Percentiles rank a stretch among this genome's conserved stretches.
phyloP scores from a whole-genome alignment of 306 rosid species.

The Corylus heterophylla region DNA sequence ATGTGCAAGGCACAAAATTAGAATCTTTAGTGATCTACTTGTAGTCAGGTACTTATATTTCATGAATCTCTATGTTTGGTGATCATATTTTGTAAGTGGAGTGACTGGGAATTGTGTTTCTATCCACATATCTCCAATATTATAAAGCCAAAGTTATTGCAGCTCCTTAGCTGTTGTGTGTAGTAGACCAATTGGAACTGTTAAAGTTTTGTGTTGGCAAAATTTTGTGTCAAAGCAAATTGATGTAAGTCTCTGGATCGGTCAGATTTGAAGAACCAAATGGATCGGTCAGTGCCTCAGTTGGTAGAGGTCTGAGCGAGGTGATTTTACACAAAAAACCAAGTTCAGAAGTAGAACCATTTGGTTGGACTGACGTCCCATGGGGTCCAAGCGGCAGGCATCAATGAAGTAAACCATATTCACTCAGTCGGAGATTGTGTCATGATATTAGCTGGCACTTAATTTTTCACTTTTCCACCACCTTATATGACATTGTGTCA shows the following conservation, averaged over 20 bases:
- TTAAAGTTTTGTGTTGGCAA: too few species aligned
- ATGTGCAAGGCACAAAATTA: slow-evolving; percentile 1
- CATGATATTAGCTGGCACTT: background rate
- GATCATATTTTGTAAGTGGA: background rate
- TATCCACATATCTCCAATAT: background rate
- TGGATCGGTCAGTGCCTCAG: too few species aligned
- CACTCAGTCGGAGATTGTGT: too few species aligned
- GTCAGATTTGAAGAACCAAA: too few species aligned
- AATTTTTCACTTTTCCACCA: slow-evolving; percentile 3
- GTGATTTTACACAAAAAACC: too few species aligned
- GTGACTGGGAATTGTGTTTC: background rate
- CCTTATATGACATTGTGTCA: background rate
- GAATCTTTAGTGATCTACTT: background rate
- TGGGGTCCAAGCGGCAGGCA: too few species aligned
- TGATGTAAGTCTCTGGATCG: too few species aligned
- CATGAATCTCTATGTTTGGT: slow-evolving; percentile 5
- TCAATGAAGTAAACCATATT: too few species aligned
- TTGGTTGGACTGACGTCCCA: too few species aligned
- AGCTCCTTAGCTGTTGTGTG: background rate
- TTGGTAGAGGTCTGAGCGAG: too few species aligned
- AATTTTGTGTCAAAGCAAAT: too few species aligned
- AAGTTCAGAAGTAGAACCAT: too few species aligned
- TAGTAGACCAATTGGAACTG: background rate
- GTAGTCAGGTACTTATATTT: slow-evolving; percentile 7
- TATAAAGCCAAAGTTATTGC: background rate